These are phyloP conservation scores for Neopestalotiopsis sp. DNA, from an alignment of 2,329 filamentous ascomycete genomes.

Conservation along the genomic window DNA sequence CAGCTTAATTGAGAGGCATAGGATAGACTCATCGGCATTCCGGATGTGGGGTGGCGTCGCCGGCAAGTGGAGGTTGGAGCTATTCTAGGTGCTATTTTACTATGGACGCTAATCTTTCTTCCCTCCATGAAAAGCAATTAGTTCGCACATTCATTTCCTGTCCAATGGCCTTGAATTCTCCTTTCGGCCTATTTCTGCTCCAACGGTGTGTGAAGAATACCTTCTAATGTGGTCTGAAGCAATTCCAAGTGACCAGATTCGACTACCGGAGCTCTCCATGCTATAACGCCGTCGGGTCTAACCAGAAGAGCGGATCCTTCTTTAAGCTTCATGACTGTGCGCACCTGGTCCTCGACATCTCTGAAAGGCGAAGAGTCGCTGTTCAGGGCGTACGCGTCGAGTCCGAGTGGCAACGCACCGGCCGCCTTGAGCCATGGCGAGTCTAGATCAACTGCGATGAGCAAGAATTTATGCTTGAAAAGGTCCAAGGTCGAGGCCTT, in stretches of 20 bases:
- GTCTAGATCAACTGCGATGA: not conserved
- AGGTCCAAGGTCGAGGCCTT: not conserved
- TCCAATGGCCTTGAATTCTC: not conserved
- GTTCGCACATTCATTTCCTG: too few relatives aligned
- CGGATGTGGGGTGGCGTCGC: not conserved
- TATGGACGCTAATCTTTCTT: too few relatives aligned
- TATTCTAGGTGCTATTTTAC: too few relatives aligned
- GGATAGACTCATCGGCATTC: not conserved
- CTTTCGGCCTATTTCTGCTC: not conserved
- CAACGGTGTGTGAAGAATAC: not conserved
- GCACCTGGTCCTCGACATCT: not conserved
- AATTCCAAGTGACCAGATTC: not conserved
- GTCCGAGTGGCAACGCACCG: not conserved
- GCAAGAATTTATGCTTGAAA: not conserved
- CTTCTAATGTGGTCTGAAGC: not conserved
- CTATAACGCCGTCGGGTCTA: not conserved
- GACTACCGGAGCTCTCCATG: not conserved
- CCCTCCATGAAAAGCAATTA: too few relatives aligned
- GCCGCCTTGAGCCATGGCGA: not conserved
- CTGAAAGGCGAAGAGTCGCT: not conserved
- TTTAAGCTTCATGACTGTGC: not conserved
- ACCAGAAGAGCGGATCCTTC: not conserved
- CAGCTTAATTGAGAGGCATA: too few relatives aligned
- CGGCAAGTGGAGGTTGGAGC: not conserved
- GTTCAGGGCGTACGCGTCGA: not conserved